A percentile compares a stretch with the other conserved stretches of the same genome.
Evolutionary conservation across 176 grass and related monocot species (phyloP).

Genomic region (Triticum monococcum): DNA sequence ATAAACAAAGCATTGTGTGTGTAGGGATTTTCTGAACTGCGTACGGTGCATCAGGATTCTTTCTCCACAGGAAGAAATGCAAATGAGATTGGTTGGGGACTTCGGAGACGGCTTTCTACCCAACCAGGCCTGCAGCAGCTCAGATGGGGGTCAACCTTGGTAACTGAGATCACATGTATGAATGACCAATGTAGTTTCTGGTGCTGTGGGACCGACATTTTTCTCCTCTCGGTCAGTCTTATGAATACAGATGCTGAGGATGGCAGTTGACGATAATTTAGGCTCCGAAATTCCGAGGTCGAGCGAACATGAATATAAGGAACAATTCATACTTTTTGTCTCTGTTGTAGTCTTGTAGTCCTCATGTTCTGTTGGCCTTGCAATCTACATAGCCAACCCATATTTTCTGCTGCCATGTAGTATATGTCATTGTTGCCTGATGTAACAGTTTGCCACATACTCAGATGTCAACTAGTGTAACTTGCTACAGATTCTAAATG

Average conservation of each 20-base stretch:
- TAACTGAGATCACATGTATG: slow-evolving; percentile 29
- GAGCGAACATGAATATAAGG: neutral
- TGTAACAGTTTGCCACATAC: slow-evolving; percentile 14
- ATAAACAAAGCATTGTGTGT: slow-evolving; percentile 18
- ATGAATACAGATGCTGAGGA: neutral
- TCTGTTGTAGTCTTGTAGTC: neutral
- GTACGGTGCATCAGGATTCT: slow-evolving; percentile 72
- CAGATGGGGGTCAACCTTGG: slow-evolving; percentile 56
- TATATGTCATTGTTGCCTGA: slow-evolving; percentile 26
- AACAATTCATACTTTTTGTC: neutral
- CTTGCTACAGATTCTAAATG: slow-evolving; percentile 24
- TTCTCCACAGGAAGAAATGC: slow-evolving; percentile 72
- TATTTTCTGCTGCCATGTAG: slow-evolving; percentile 20
- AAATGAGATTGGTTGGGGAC: slow-evolving; percentile 61
- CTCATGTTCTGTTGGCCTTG: slow-evolving; percentile 28
- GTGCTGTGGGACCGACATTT: neutral
- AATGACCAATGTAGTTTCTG: neutral
- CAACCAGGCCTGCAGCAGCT: slow-evolving; percentile 74
- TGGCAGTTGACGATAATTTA: slow-evolving; percentile 1
- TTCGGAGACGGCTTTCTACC: slow-evolving; percentile 42
- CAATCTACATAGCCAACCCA: slow-evolving; percentile 11
- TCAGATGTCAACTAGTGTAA: neutral
- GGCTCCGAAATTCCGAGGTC: neutral
- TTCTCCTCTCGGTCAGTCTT: neutral
- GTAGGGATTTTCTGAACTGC: slow-evolving; percentile 72